phyloP scores from a whole-genome alignment of 495 filamentous ascomycete species.

The Podospora pseudocomata region DNA sequence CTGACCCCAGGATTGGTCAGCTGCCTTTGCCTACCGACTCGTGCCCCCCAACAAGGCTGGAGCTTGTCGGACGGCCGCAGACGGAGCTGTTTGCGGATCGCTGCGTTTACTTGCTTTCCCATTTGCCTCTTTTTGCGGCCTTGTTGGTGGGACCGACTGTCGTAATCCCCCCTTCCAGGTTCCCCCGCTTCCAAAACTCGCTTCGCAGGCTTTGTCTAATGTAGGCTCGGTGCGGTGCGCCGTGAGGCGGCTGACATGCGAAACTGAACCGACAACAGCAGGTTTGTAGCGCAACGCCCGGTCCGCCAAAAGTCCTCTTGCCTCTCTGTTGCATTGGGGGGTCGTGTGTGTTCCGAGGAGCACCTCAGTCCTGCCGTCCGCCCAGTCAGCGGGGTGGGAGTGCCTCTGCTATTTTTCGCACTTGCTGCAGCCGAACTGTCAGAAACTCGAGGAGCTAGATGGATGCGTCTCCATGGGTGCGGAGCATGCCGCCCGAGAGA shows the following conservation, averaged over 20 bases:
- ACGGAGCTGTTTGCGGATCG: conserved; percentile 7
- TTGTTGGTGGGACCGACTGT: neutral
- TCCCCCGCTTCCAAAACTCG: neutral
- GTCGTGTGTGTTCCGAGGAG: neutral
- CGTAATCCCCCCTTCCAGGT: neutral
- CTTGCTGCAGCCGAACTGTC: conserved; percentile 2
- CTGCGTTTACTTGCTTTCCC: conserved; percentile 4
- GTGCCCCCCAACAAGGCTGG: neutral
- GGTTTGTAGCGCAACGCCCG: neutral
- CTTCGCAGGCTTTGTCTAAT: neutral
- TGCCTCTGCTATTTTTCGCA: conserved; percentile 14
- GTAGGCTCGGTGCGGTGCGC: neutral
- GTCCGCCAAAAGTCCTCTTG: conserved; percentile 1
- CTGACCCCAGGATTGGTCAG: neutral
- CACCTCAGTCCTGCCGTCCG: too few species aligned
- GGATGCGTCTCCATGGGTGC: neutral
- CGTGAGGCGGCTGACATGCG: conserved; percentile 2
- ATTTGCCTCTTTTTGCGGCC: neutral
- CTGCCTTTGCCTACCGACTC: neutral
- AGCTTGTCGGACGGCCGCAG: conserved; percentile 1
- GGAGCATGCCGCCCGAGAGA: neutral
- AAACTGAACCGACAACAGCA: neutral
- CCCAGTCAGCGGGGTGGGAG: conserved; percentile 1
- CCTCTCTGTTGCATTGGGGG: neutral
- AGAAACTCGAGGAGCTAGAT: neutral